Evolutionary conservation across 345 rosid genomes (phyloP).

Genomic region (thale cress (Arabidopsis thaliana)): DNA sequence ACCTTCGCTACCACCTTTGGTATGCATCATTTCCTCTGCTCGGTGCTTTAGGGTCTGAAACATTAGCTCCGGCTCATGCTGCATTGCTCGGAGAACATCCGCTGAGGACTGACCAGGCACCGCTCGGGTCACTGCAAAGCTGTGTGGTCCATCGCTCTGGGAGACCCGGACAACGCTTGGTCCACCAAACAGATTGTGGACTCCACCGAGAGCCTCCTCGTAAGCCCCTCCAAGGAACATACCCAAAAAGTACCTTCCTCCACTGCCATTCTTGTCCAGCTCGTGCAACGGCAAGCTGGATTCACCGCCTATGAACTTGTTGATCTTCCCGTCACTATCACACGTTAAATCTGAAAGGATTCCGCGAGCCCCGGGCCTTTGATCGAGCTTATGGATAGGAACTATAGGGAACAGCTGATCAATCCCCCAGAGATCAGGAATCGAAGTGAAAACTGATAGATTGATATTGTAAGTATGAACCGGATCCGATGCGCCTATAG

Average conservation of each 20-base stretch:
- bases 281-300: constrained; percentile 91
- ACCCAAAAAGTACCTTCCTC: constrained; percentile 71
- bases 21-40: constrained; percentile 59
- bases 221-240: constrained; percentile 99
- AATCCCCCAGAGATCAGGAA: constrained; percentile 98
- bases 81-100: constrained; percentile 93
- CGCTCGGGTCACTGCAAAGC: constrained; percentile 90
- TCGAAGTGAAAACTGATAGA: constrained; percentile 89
- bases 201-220: constrained; percentile 97
- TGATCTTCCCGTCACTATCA: constrained; percentile 91
- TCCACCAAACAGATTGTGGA: constrained; percentile 93
- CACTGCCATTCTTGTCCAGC: constrained; percentile 52
- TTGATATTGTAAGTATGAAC: constrained; percentile 78
- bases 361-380: constrained; percentile 74
- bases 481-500: constrained; percentile 59
- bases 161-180: constrained; percentile 86
- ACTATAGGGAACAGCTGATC: constrained; percentile 90
- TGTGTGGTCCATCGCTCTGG: constrained; percentile 92
- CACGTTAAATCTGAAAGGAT: constrained; percentile 89
- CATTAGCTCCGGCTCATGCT: constrained; percentile 98
- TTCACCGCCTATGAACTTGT: constrained; percentile 89
- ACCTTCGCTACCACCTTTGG: constrained; percentile 36
- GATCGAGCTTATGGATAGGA: constrained; percentile 82
- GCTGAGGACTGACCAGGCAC: constrained; percentile 80
- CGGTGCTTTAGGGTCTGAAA: constrained; percentile 90